Conservation (phyloP, 2,329 filamentous ascomycete species). For the Botrytis byssoidea region DNA sequence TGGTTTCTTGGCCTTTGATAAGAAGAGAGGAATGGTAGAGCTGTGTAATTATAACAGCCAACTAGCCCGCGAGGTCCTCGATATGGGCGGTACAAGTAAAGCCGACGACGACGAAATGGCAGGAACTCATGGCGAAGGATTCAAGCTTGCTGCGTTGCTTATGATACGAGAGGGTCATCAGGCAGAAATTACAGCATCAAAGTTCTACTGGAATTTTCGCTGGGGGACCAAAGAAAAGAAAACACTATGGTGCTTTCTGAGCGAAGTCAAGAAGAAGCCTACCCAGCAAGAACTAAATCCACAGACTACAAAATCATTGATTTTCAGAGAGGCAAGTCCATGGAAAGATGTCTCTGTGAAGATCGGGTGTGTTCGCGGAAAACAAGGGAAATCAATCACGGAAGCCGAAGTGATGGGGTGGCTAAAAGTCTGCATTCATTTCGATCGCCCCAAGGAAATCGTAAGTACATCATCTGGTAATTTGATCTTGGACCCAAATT, state of each 20-base stretch:
- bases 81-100: conserved; percentile 27
- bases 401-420: conserved; percentile 19
- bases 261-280: neutral
- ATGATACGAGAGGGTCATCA: conserved; percentile 31
- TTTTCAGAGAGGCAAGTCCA: conserved; percentile 9
- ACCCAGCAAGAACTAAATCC: neutral
- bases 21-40: neutral
- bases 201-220: conserved; percentile 29
- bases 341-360: conserved; percentile 29
- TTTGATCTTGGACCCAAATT: conserved; percentile 23
- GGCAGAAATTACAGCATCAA: conserved; percentile 23
- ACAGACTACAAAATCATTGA: neutral
- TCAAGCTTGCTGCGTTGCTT: conserved; percentile 35
- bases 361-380: conserved; percentile 26
- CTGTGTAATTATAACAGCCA: conserved; percentile 13
- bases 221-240: conserved; percentile 22
- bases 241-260: conserved; percentile 24
- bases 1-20: neutral
- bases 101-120: conserved; percentile 20
- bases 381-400: neutral
- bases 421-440: conserved; percentile 25
- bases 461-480: conserved; percentile 22
- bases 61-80: conserved; percentile 23
- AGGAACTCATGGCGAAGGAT: conserved; percentile 36
- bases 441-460: conserved; percentile 18